Percentiles rank a stretch among this genome's conserved stretches.
Evolutionary conservation across 139 green algal genomes (phyloP).

Genomic region (Coccomyxa sp.): DNA sequence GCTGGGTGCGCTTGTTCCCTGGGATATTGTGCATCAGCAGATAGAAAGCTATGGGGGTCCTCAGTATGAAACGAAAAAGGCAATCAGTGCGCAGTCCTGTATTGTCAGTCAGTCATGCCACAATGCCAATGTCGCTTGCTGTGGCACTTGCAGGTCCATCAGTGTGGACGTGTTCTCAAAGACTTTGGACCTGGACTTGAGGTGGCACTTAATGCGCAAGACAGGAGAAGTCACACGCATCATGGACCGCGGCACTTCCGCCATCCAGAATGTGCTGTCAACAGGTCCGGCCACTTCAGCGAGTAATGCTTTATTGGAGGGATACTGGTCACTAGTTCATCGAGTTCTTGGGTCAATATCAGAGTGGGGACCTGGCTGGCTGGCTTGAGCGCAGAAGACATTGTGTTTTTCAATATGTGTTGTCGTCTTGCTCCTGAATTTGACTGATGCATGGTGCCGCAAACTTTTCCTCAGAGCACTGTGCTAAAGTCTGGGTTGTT

Average conservation of each 20-base stretch:
- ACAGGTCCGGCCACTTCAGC: neutral
- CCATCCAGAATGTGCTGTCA: constrained; percentile 67
- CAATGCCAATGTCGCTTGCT: neutral
- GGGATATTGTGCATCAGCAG: neutral
- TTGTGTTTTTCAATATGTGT: too few relatives aligned
- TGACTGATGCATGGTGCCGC: too few relatives aligned
- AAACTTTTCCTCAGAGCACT: too few relatives aligned
- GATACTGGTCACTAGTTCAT: too few relatives aligned
- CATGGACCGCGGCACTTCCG: constrained; percentile 71
- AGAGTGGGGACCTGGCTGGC: too few relatives aligned
- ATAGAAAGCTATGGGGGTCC: neutral
- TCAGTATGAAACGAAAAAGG: too few relatives aligned
- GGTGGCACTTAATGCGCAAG: constrained; percentile 82
- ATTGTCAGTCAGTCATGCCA: too few relatives aligned
- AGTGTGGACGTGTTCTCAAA: constrained; percentile 70
- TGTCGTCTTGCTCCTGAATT: too few relatives aligned
- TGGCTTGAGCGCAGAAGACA: too few relatives aligned
- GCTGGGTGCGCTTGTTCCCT: neutral
- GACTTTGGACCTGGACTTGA: constrained; percentile 69
- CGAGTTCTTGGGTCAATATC: too few relatives aligned
- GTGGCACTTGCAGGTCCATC: constrained; percentile 35
- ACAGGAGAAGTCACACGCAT: constrained; percentile 81
- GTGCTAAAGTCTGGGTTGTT: neutral
- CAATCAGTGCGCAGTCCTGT: too few relatives aligned
- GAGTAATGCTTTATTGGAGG: too few relatives aligned